Conservation (phyloP, 2,329 filamentous ascomycete genomes). For the Thielaviopsis euricoi region DNA sequence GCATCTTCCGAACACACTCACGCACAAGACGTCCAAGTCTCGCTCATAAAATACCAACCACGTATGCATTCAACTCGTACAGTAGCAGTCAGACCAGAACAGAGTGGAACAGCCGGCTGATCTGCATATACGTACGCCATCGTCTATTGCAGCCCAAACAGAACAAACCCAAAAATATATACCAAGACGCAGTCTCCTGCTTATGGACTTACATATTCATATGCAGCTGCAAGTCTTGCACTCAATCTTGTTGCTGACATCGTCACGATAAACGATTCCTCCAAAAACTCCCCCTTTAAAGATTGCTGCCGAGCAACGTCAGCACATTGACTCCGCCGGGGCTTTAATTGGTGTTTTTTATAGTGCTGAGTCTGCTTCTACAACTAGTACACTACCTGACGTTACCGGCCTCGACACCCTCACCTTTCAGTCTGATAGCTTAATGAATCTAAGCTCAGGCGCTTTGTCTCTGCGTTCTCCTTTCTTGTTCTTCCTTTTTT, state of each 20-base stretch:
- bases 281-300: neutral
- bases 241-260: neutral
- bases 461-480: neutral
- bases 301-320: neutral
- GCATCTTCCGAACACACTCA: neutral
- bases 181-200: neutral
- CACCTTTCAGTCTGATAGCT: neutral
- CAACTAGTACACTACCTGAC: no score
- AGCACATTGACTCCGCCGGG: neutral
- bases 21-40: neutral
- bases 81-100: neutral
- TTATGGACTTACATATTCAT: neutral
- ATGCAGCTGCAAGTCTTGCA: no score
- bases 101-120: neutral
- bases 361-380: no score
- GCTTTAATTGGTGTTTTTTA: neutral
- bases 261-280: neutral
- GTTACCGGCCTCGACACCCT: neutral
- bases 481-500: neutral
- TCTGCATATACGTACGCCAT: neutral
- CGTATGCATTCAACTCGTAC: no score
- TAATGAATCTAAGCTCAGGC: neutral
- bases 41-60: no score
- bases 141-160: neutral
- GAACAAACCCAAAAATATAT: no score